These are phyloP conservation scores for Solanum boliviense DNA, from an alignment of 257 asterid species.

Conservation along the genomic window DNA sequence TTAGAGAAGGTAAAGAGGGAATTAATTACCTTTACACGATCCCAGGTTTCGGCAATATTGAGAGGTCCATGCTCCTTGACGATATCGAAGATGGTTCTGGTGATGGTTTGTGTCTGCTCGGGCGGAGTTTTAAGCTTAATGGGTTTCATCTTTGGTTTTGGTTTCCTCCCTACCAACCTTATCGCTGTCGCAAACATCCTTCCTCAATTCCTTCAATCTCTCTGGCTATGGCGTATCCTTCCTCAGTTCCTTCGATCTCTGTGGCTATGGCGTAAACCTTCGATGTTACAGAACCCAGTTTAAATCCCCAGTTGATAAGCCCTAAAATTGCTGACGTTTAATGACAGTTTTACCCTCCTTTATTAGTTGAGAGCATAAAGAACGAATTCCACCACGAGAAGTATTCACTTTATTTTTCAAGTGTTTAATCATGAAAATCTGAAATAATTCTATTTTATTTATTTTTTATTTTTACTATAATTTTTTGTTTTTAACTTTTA, in stretches of 20 bases:
- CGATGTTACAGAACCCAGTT: not conserved
- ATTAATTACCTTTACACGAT: conserved; percentile 64
- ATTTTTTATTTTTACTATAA: no score
- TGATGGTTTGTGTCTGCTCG: conserved; percentile 85
- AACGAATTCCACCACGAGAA: no score
- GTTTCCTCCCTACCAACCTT: conserved; percentile 58
- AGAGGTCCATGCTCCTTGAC: conserved; percentile 91
- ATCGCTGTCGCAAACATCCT: conserved; percentile 74
- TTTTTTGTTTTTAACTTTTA: no score
- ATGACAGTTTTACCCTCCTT: not conserved
- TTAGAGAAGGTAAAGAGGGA: not conserved
- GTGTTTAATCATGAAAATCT: no score
- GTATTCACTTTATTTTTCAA: not conserved
- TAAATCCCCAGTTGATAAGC: not conserved
- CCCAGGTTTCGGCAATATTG: conserved; percentile 80
- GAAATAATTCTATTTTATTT: no score
- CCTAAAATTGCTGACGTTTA: not conserved
- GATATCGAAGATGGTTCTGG: conserved; percentile 67
- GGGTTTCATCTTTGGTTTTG: conserved; percentile 92
- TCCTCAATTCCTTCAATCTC: not conserved
- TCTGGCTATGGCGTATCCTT: conserved; percentile 13
- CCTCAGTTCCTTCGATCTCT: not conserved
- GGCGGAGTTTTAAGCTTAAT: conserved; percentile 80
- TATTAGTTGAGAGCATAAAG: not conserved
- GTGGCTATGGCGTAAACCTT: not conserved